Evolutionary conservation across 2,329 filamentous ascomycete genomes (phyloP).

Genomic region (Paracorniculantispora psalliotae): DNA sequence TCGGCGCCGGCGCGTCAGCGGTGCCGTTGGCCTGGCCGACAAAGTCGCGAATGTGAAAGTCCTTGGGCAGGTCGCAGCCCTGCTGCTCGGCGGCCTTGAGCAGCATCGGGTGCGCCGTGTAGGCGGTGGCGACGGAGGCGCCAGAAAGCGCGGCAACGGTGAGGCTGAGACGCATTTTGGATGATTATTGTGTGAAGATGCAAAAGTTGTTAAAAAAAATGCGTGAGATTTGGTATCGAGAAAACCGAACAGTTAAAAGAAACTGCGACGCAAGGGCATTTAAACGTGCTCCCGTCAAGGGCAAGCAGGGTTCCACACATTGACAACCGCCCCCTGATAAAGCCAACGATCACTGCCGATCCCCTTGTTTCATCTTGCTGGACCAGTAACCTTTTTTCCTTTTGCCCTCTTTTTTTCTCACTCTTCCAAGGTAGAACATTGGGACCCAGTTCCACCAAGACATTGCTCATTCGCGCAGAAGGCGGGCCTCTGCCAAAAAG

Average conservation of each 20-base stretch:
- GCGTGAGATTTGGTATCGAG: too few species aligned
- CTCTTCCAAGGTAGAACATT: constrained; percentile 5
- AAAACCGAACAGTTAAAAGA: not conserved
- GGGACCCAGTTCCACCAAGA: constrained; percentile 3
- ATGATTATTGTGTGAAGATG: not conserved
- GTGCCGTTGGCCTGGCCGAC: constrained; percentile 28
- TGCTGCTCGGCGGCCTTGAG: constrained; percentile 20
- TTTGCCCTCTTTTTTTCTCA: not conserved
- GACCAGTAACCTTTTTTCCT: not conserved
- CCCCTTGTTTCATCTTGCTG: constrained; percentile 11
- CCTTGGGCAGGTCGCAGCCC: constrained; percentile 32
- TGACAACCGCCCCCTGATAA: not conserved
- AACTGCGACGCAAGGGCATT: not conserved
- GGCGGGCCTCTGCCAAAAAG: not conserved
- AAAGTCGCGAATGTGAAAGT: constrained; percentile 37
- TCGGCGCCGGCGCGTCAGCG: constrained; percentile 23
- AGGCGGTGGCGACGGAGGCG: constrained; percentile 17
- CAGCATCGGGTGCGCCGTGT: constrained; percentile 24
- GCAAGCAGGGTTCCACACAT: not conserved
- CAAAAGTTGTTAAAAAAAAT: not conserved
- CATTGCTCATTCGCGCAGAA: not conserved
- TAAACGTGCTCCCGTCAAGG: not conserved
- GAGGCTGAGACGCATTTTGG: constrained; percentile 9
- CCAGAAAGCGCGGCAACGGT: not conserved
- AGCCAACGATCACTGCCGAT: constrained; percentile 12